Conservation (phyloP, 2,329 filamentous ascomycete genomes). For the Talaromyces verruculosus region DNA sequence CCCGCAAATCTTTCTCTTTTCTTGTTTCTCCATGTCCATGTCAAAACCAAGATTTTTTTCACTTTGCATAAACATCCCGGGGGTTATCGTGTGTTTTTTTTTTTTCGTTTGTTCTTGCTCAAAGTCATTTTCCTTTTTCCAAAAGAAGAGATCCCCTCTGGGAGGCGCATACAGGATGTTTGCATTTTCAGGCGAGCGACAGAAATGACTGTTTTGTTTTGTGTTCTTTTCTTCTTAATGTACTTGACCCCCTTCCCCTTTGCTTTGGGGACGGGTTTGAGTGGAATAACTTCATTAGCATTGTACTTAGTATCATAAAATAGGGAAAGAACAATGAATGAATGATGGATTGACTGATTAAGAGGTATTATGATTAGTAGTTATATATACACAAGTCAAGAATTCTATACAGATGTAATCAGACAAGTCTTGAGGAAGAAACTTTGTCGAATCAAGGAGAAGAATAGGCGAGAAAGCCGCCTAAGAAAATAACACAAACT, state of each 20-base stretch:
- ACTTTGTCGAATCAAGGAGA: not conserved
- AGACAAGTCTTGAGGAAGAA: not conserved
- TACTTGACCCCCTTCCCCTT: not conserved
- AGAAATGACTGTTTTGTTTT: conserved; percentile 13
- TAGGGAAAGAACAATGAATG: conserved; percentile 2
- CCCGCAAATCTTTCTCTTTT: not conserved
- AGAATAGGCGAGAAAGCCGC: not conserved
- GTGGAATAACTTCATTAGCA: conserved; percentile 14
- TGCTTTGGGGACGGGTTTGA: not conserved
- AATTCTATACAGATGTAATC: conserved; percentile 4
- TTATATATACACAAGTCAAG: not conserved
- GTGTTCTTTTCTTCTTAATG: conserved; percentile 7
- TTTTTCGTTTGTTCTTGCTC: conserved; percentile 15
- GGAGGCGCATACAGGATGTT: conserved; percentile 19
- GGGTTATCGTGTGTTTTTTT: conserved; percentile 20
- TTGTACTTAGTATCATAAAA: conserved; percentile 18
- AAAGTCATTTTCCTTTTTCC: conserved; percentile 22
- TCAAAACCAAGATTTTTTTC: conserved; percentile 1
- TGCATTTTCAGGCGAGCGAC: conserved; percentile 23
- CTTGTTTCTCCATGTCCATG: not conserved
- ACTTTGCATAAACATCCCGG: conserved; percentile 11
- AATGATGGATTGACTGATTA: conserved; percentile 7
- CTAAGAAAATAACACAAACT: not conserved
- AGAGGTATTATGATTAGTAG: conserved; percentile 7
- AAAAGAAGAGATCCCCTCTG: conserved; percentile 14